Conservation (phyloP, 2,329 filamentous ascomycete species). For the Claviceps arundinis region DNA sequence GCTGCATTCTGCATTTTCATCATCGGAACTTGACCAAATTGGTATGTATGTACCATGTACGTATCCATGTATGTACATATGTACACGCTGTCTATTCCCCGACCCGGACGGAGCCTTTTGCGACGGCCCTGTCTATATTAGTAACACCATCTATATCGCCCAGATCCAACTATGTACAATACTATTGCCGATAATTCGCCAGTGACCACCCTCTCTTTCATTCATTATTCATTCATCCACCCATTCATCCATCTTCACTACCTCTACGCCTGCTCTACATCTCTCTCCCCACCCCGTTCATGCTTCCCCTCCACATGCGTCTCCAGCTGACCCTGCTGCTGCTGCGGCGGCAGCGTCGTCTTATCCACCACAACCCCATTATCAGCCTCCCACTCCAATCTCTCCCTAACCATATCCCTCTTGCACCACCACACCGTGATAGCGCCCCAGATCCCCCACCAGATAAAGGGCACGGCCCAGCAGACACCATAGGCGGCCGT, state of each 20-base stretch:
- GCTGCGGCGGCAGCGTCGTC: not conserved
- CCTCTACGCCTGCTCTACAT: not conserved
- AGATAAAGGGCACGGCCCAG: conserved; percentile 27
- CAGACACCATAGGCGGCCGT: conserved; percentile 24
- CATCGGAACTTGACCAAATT: too few relatives aligned
- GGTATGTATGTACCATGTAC: too few relatives aligned
- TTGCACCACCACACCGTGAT: conserved; percentile 25
- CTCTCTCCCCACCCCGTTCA: not conserved
- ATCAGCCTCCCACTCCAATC: conserved; percentile 22
- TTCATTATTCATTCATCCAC: not conserved
- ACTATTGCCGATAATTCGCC: too few relatives aligned
- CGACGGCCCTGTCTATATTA: too few relatives aligned
- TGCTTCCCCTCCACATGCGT: not conserved
- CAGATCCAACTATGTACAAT: too few relatives aligned
- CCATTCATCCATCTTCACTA: not conserved
- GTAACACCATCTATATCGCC: too few relatives aligned
- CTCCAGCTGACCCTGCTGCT: not conserved
- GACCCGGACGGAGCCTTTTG: too few relatives aligned
- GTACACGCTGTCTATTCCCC: too few relatives aligned
- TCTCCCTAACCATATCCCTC: conserved; percentile 22
- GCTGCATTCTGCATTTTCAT: too few relatives aligned
- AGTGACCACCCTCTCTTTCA: too few relatives aligned
- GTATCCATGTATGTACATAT: too few relatives aligned
- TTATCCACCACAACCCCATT: conserved; percentile 1
- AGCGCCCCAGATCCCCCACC: conserved; percentile 20